Evolutionary conservation across 805 yeast species (phyloP).

Genomic region (Ogataea thermomethanolica): DNA sequence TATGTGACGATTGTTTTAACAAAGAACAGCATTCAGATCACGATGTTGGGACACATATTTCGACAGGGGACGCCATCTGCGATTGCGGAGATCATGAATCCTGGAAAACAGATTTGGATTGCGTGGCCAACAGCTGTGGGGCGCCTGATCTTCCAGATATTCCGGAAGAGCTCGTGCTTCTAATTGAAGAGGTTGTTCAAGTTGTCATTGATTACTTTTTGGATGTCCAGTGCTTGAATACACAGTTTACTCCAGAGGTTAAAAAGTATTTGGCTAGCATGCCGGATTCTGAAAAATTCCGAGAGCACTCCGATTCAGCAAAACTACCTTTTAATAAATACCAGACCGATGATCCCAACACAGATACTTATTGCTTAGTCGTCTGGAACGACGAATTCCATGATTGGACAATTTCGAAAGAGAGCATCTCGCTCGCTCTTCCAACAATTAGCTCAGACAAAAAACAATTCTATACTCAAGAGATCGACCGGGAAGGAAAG

Average conservation of each 20-base stretch:
- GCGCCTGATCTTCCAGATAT: conserved; percentile 15
- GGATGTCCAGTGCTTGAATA: conserved; percentile 37
- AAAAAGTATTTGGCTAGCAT: conserved; percentile 3
- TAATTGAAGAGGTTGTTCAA: conserved; percentile 28
- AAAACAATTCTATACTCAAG: conserved; percentile 32
- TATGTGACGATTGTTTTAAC: conserved; percentile 72
- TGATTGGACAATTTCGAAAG: conserved; percentile 38
- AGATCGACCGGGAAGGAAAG: conserved; percentile 50
- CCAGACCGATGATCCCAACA: conserved; percentile 35
- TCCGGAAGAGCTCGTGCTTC: conserved; percentile 18
- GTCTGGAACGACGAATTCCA: conserved; percentile 83
- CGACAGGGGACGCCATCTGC: conserved; percentile 58
- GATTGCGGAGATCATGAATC: conserved; percentile 74
- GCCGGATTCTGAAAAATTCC: conserved; percentile 8
- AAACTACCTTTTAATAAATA: conserved; percentile 34
- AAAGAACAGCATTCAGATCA: conserved; percentile 65
- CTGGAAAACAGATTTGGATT: conserved; percentile 51
- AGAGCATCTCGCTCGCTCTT: conserved; percentile 18
- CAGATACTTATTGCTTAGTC: conserved; percentile 43
- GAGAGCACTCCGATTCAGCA: conserved; percentile 30
- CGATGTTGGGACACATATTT: conserved; percentile 51
- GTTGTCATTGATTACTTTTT: conserved; percentile 39
- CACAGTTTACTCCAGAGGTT: conserved; percentile 23
- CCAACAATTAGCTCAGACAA: conserved; percentile 6
- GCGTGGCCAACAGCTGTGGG: conserved; percentile 33